Conservation (phyloP, 2,329 filamentous ascomycete species). For the Pseudogymnoascus sp. region DNA sequence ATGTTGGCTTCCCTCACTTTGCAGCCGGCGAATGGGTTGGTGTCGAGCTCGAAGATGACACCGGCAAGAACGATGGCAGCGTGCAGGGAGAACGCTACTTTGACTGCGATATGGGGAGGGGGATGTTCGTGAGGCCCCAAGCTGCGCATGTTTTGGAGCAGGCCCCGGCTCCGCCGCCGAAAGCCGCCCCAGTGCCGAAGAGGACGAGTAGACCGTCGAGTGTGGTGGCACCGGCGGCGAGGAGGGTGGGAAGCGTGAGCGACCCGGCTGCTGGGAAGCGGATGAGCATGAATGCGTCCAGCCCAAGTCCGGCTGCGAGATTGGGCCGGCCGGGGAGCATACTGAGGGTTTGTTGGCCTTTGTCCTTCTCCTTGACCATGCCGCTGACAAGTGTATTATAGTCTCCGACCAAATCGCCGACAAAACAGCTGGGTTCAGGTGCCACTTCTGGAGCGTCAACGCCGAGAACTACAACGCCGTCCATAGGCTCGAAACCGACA, state of each 20-base stretch:
- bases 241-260: slow-evolving; percentile 36
- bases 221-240: slow-evolving; percentile 23
- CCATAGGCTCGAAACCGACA: slow-evolving; percentile 40
- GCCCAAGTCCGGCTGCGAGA: slow-evolving; percentile 61
- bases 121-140: slow-evolving; percentile 77
- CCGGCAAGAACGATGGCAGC: slow-evolving; percentile 89
- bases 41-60: slow-evolving; percentile 72
- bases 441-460: slow-evolving; percentile 46
- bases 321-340: slow-evolving; percentile 45
- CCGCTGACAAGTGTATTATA: slow-evolving; percentile 31
- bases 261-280: slow-evolving; percentile 52
- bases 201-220: slow-evolving; percentile 39
- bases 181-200: slow-evolving; percentile 23
- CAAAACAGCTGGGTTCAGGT: slow-evolving; percentile 57
- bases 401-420: slow-evolving; percentile 73
- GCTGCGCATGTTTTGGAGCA: slow-evolving; percentile 55
- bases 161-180: slow-evolving; percentile 32
- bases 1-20: slow-evolving; percentile 72
- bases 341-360: slow-evolving; percentile 39
- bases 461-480: slow-evolving; percentile 58
- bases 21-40: slow-evolving; percentile 81
- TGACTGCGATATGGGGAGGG: slow-evolving; percentile 64
- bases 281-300: slow-evolving; percentile 63
- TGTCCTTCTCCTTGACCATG: background rate
- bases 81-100: slow-evolving; percentile 87